phyloP scores from a whole-genome alignment of 352 stramenopile genomes.

The Blastocystis sp. region DNA sequence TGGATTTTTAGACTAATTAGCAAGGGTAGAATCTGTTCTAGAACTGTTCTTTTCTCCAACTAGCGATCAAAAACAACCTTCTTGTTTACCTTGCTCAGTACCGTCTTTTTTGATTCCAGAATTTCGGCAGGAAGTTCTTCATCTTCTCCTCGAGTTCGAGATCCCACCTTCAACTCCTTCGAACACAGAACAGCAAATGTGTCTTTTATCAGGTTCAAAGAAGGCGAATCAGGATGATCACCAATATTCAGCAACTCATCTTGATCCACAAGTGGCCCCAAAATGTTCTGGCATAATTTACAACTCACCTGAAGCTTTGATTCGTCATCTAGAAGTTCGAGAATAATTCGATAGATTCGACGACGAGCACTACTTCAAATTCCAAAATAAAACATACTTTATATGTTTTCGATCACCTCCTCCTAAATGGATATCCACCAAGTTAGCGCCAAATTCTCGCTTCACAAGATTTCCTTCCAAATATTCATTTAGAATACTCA shows the following conservation, averaged over 20 bases:
- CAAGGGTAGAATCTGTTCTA: constrained; percentile 56
- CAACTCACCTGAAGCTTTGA: constrained; percentile 29
- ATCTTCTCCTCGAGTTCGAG: not conserved
- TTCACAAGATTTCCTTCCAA: constrained; percentile 32
- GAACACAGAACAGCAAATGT: constrained; percentile 35
- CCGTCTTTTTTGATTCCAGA: constrained; percentile 52
- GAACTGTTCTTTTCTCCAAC: constrained; percentile 49
- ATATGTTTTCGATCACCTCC: constrained; percentile 21
- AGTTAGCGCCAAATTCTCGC: constrained; percentile 5
- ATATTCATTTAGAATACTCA: constrained; percentile 52
- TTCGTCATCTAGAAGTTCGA: constrained; percentile 36
- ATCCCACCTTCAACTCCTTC: constrained; percentile 51
- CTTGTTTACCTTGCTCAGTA: not conserved
- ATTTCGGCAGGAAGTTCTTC: constrained; percentile 19
- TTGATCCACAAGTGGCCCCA: constrained; percentile 26
- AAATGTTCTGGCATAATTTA: constrained; percentile 44
- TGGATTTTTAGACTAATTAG: constrained; percentile 37
- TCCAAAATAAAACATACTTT: not conserved
- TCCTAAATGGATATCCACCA: constrained; percentile 36
- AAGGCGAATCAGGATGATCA: not conserved
- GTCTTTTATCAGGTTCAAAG: constrained; percentile 26
- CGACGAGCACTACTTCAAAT: not conserved
- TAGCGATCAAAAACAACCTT: not conserved
- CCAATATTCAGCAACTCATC: constrained; percentile 8
- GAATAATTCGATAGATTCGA: constrained; percentile 42